These are phyloP conservation scores for Eucalyptus polybractea DNA, from an alignment of 345 rosid species.

Conservation along the genomic window DNA sequence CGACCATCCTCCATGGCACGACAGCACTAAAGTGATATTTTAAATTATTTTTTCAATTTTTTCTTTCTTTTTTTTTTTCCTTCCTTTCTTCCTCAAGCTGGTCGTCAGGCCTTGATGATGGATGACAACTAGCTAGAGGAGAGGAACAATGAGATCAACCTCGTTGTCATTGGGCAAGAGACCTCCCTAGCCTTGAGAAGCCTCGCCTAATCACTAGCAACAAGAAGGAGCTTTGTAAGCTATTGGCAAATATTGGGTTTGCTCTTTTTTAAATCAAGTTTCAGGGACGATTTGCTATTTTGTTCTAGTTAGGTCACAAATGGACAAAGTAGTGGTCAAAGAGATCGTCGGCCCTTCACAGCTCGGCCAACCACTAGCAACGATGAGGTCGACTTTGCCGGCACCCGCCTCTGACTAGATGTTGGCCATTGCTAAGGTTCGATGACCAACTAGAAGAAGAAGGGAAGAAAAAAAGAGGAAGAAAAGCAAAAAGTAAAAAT, in stretches of 20 bases:
- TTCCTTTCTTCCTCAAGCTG: not conserved
- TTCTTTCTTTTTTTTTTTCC: not conserved
- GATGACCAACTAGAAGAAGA: not conserved
- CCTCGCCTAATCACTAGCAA: not conserved
- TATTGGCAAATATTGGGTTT: not conserved
- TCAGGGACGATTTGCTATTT: not conserved
- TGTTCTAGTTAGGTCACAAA: not conserved
- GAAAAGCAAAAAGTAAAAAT: not conserved
- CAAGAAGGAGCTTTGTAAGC: not conserved
- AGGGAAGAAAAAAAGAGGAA: not conserved
- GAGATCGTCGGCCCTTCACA: not conserved
- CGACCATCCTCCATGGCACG: not conserved
- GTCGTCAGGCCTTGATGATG: not conserved
- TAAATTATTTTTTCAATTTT: too few relatives aligned
- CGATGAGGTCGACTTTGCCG: not conserved
- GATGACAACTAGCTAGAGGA: not conserved
- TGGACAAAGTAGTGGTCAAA: not conserved
- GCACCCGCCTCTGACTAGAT: rapidly evolving
- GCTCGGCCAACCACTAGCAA: not conserved
- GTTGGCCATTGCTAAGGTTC: not conserved
- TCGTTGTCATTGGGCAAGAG: too few relatives aligned
- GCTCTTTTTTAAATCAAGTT: not conserved
- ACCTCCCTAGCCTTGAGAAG: not conserved
- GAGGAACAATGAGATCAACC: not conserved
- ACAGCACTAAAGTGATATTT: too few relatives aligned